Evolutionary conservation across 148 eudicot species (phyloP).

Genomic region (Dysphania ambrosioides): DNA sequence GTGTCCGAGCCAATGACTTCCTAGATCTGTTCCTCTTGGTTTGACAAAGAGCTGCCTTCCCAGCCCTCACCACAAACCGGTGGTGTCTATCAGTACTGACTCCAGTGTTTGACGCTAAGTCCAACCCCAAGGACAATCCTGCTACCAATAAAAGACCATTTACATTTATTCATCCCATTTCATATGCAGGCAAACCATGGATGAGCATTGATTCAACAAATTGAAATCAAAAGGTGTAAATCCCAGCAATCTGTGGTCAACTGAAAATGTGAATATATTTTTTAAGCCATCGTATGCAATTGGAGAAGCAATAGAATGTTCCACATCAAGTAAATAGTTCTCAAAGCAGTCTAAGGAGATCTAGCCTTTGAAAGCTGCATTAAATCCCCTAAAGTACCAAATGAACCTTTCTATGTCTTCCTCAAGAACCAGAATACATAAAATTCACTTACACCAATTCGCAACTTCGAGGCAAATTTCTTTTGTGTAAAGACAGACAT

Average conservation of each 20-base stretch:
- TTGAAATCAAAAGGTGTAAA: background rate
- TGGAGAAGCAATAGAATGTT: background rate
- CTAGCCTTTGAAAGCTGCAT: background rate
- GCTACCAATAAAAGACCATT: slow-evolving; percentile 7
- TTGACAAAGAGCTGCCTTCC: slow-evolving; percentile 62
- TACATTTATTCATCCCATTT: background rate
- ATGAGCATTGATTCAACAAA: background rate
- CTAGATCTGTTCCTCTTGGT: slow-evolving; percentile 79
- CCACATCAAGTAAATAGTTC: background rate
- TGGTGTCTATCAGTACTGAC: slow-evolving; percentile 36
- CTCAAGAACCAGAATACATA: background rate
- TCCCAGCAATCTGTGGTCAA: background rate
- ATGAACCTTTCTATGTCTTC: background rate
- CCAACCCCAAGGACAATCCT: slow-evolving; percentile 67
- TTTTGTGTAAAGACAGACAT: background rate
- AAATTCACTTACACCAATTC: background rate
- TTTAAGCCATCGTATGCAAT: background rate
- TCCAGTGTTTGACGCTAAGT: slow-evolving; percentile 37
- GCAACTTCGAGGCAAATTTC: background rate
- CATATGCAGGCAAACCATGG: background rate
- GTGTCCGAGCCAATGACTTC: slow-evolving; percentile 37
- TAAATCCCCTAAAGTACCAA: background rate
- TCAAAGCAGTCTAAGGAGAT: background rate
- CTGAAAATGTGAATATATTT: background rate
- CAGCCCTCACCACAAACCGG: slow-evolving; percentile 64